phyloP scores from a whole-genome alignment of 2,329 filamentous ascomycete genomes.

The Mariannaea sp. region DNA sequence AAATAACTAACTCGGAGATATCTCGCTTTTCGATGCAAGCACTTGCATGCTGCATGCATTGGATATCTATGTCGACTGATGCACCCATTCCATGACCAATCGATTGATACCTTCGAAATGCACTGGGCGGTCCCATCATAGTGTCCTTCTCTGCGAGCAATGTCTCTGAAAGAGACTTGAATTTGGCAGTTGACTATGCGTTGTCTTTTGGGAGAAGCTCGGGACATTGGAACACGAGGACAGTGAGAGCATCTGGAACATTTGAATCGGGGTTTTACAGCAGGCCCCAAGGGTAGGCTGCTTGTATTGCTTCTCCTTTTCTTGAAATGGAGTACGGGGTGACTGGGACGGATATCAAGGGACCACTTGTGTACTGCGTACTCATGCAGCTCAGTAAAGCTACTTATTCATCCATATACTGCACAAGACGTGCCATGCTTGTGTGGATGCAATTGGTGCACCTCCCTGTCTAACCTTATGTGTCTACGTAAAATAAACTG shows the following conservation, averaged over 20 bases:
- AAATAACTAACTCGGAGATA: not conserved
- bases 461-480: too few species aligned
- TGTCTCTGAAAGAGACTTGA: not conserved
- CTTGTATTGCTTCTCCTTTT: slow-evolving; percentile 7
- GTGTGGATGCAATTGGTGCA: too few species aligned
- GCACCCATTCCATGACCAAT: not conserved
- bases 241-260: not conserved
- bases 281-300: not conserved
- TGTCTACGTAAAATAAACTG: too few species aligned
- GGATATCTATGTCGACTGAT: not conserved
- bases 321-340: slow-evolving; percentile 14
- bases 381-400: too few species aligned
- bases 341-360: slow-evolving; percentile 5
- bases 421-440: slow-evolving; percentile 8
- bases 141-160: not conserved
- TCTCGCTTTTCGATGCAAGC: not conserved
- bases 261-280: slow-evolving; percentile 4
- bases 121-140: not conserved
- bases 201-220: not conserved
- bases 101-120: not conserved
- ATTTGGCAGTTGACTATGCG: not conserved
- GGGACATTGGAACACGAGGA: not conserved
- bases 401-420: too few species aligned
- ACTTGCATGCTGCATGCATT: not conserved
- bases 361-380: slow-evolving; percentile 9